Conservation (phyloP, 495 filamentous ascomycete species). For the Aspergillus steynii region DNA sequence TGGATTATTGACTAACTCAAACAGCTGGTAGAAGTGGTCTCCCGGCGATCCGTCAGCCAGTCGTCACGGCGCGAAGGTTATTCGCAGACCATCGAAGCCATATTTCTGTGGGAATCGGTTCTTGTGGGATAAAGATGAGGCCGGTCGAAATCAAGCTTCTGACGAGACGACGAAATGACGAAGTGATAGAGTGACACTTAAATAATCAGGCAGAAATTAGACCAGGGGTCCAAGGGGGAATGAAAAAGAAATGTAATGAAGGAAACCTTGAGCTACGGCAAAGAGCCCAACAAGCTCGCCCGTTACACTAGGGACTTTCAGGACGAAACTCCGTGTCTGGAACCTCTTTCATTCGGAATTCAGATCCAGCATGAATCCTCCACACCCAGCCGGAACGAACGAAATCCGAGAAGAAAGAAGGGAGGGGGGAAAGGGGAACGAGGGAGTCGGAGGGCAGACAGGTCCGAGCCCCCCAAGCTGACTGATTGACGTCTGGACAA, state of each 20-base stretch:
- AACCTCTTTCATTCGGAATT: background rate
- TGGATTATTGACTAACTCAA: too few species aligned
- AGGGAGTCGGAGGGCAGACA: slow-evolving; percentile 1
- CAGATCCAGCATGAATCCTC: background rate
- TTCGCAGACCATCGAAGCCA: background rate
- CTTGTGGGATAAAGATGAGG: background rate
- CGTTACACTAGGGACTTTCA: background rate
- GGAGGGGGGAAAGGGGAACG: background rate
- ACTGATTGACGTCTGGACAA: slow-evolving; percentile 7
- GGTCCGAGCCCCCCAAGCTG: slow-evolving; percentile 4
- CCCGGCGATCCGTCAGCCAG: background rate
- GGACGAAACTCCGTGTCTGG: background rate
- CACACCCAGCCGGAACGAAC: background rate
- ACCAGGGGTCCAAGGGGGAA: background rate
- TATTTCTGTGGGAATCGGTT: background rate
- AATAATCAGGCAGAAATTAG: background rate
- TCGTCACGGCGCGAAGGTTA: too few species aligned
- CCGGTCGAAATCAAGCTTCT: background rate
- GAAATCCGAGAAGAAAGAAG: background rate
- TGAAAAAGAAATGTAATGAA: background rate
- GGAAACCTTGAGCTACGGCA: background rate
- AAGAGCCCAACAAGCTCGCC: background rate
- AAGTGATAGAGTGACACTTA: background rate
- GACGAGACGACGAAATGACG: background rate
- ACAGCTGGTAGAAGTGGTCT: too few species aligned